These are phyloP conservation scores for Aspergillus egyptiacus DNA, from an alignment of 495 filamentous ascomycete genomes.

Conservation along the genomic window DNA sequence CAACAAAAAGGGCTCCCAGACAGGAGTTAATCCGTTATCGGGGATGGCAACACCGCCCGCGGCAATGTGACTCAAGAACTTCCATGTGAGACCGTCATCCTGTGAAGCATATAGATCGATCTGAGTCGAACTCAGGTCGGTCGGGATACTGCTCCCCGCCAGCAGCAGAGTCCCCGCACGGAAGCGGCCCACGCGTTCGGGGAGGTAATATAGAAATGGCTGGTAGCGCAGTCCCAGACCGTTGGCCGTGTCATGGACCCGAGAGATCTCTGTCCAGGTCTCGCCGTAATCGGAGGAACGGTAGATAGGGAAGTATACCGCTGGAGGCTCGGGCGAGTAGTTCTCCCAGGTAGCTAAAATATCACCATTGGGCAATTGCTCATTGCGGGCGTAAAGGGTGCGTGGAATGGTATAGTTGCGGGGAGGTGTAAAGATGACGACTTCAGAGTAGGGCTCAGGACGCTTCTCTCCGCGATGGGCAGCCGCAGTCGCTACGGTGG, in stretches of 20 bases:
- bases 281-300: slow-evolving; percentile 54
- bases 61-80: slow-evolving; percentile 60
- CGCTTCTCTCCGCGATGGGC: slow-evolving; percentile 9
- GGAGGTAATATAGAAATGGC: slow-evolving; percentile 58
- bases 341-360: slow-evolving; percentile 51
- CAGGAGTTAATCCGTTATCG: slow-evolving; percentile 56
- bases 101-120: slow-evolving; percentile 62
- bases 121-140: slow-evolving; percentile 54
- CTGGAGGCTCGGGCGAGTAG: slow-evolving; percentile 48
- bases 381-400: slow-evolving; percentile 22
- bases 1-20: slow-evolving; percentile 68
- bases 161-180: slow-evolving; percentile 54
- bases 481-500: slow-evolving; percentile 14
- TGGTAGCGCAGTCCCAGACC: slow-evolving; percentile 62
- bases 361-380: slow-evolving; percentile 23
- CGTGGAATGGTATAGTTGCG: slow-evolving; percentile 32
- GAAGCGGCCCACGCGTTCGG: slow-evolving; percentile 49
- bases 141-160: slow-evolving; percentile 58
- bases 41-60: slow-evolving; percentile 56
- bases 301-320: slow-evolving; percentile 44
- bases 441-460: slow-evolving; percentile 11
- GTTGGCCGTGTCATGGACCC: slow-evolving; percentile 57
- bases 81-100: slow-evolving; percentile 56
- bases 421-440: slow-evolving; percentile 31
- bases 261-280: slow-evolving; percentile 57